A percentile compares a stretch with the other conserved stretches of the same genome.
phyloP scores from a whole-genome alignment of 495 filamentous ascomycete species.

The Penicillium parvum region DNA sequence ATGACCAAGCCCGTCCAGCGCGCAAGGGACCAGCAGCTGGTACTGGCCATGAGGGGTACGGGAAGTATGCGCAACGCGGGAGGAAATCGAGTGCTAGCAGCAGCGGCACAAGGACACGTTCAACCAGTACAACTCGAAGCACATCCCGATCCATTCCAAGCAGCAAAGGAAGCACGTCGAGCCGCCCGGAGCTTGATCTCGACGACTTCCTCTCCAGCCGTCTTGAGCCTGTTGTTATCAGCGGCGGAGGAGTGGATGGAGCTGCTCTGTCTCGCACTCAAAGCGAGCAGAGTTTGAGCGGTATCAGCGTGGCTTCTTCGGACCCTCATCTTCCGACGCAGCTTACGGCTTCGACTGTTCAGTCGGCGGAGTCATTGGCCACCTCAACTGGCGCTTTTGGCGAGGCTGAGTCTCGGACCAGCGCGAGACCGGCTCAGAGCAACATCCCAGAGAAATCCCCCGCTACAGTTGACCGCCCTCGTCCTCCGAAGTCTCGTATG shows the following conservation, averaged over 20 bases:
- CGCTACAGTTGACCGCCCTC: neutral
- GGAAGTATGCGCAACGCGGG: constrained; percentile 58
- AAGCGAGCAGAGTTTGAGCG: constrained; percentile 57
- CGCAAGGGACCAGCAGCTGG: constrained; percentile 87
- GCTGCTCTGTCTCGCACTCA: constrained; percentile 55
- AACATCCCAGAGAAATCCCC: constrained; percentile 5
- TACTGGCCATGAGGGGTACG: constrained; percentile 95
- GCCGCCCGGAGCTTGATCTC: constrained; percentile 49
- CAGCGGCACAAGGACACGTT: constrained; percentile 44
- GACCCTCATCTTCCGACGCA: constrained; percentile 15
- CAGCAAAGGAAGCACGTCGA: constrained; percentile 51
- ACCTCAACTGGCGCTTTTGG: constrained; percentile 23
- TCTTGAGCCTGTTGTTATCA: constrained; percentile 82
- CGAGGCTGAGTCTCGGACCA: constrained; percentile 9
- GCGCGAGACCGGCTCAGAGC: constrained; percentile 1
- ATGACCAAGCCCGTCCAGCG: constrained; percentile 50
- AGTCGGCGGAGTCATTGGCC: constrained; percentile 34
- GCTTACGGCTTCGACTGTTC: constrained; percentile 20
- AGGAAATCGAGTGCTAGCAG: constrained; percentile 47
- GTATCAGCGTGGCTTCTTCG: constrained; percentile 49
- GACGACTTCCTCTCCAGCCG: constrained; percentile 72
- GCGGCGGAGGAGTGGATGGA: constrained; percentile 58
- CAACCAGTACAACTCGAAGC: constrained; percentile 53
- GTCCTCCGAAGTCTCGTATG: constrained; percentile 17
- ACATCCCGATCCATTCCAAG: constrained; percentile 42